phyloP scores from a whole-genome alignment of 306 rosid genomes.

The Bauhinia variegata region DNA sequence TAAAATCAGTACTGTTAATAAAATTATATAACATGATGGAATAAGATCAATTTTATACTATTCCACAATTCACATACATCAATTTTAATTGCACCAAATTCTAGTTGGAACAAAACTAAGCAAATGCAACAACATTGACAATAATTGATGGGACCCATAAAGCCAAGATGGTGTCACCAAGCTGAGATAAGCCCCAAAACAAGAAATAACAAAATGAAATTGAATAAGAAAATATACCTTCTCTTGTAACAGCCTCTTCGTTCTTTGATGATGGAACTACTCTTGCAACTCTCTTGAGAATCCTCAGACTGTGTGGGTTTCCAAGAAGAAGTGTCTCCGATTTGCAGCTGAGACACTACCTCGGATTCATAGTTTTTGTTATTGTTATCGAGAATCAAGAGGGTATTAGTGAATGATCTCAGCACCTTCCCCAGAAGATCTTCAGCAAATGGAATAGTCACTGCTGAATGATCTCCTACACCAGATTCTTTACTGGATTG shows the following conservation, averaged over 20 bases:
- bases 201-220: too few species aligned
- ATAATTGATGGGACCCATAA: constrained; percentile 42
- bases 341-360: constrained; percentile 15
- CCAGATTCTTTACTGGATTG: too few species aligned
- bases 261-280: constrained; percentile 33
- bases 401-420: constrained; percentile 47
- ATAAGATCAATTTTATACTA: too few species aligned
- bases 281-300: constrained; percentile 51
- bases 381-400: constrained; percentile 36
- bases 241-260: constrained; percentile 62
- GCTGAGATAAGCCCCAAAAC: too few species aligned
- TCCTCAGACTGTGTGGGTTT: constrained; percentile 43
- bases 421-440: constrained; percentile 42
- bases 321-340: constrained; percentile 19
- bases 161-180: too few species aligned
- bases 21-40: too few species aligned
- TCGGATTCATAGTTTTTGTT: constrained; percentile 2
- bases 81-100: too few species aligned
- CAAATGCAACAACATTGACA: constrained; percentile 5
- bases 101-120: too few species aligned
- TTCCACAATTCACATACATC: too few species aligned
- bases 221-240: constrained; percentile 42
- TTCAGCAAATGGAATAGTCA: constrained; percentile 29
- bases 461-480: background rate
- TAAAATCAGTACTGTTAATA: too few species aligned